Evolutionary conservation across 1,139 yeast genomes (phyloP).

Genomic region (Chernovozyma aurita): DNA sequence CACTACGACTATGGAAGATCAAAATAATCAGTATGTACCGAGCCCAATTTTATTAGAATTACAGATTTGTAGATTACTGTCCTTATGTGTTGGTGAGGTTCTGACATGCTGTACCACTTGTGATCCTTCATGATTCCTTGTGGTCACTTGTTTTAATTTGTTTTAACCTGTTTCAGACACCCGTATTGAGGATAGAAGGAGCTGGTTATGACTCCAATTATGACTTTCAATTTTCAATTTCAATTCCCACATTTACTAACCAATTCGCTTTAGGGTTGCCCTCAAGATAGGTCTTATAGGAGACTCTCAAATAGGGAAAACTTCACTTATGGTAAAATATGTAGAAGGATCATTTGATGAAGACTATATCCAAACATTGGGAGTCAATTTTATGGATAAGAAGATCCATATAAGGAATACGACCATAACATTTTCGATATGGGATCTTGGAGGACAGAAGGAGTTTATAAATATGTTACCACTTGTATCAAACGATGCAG

Average conservation of each 20-base stretch:
- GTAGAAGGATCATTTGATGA: constrained; percentile 94
- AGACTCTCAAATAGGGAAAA: constrained; percentile 97
- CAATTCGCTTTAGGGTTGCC: constrained; percentile 46
- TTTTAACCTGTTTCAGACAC: too few relatives aligned
- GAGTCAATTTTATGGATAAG: constrained; percentile 94
- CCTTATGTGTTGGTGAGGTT: too few relatives aligned
- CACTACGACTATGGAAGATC: constrained; percentile 21
- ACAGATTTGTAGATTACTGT: too few relatives aligned
- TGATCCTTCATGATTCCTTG: too few relatives aligned
- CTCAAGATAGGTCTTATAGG: constrained; percentile 92
- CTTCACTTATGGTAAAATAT: constrained; percentile 94
- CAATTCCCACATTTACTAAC: constrained; percentile 11
- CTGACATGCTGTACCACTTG: too few relatives aligned
- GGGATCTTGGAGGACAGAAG: constrained; percentile 97
- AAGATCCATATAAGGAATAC: constrained; percentile 83
- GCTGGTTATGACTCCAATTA: too few relatives aligned
- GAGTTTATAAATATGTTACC: constrained; percentile 97
- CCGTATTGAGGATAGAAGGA: too few relatives aligned
- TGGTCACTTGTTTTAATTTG: too few relatives aligned
- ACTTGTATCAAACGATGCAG: constrained; percentile 88
- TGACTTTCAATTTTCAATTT: too few relatives aligned
- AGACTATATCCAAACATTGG: constrained; percentile 87
- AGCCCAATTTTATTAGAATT: too few relatives aligned
- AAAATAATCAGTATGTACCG: constrained; percentile 35
- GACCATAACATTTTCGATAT: constrained; percentile 84